Conservation (phyloP, 495 filamentous ascomycete species). For the Penicillium samsonianum region DNA sequence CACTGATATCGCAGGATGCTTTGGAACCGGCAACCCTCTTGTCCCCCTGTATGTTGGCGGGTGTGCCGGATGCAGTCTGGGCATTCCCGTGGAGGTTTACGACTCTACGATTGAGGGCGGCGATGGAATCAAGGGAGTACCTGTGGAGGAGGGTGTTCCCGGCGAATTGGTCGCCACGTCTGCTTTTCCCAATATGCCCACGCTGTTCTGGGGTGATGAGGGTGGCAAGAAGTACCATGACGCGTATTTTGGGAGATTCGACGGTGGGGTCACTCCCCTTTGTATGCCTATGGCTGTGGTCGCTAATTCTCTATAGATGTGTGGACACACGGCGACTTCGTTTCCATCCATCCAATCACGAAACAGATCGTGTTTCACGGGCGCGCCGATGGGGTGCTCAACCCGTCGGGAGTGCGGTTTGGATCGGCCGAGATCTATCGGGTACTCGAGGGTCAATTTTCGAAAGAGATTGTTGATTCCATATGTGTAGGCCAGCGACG, state of each 20-base stretch:
- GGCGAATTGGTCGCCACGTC: conserved; percentile 72
- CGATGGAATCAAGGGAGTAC: conserved; percentile 51
- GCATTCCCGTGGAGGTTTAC: conserved; percentile 66
- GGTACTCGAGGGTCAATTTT: conserved; percentile 68
- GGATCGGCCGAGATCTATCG: conserved; percentile 77
- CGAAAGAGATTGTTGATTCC: conserved; percentile 60
- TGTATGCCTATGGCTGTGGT: neutral
- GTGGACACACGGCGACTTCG: conserved; percentile 83
- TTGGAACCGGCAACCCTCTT: conserved; percentile 69
- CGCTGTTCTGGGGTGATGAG: conserved; percentile 67
- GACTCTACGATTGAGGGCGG: conserved; percentile 56
- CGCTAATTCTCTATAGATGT: conserved; percentile 44
- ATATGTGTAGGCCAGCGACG: conserved; percentile 76
- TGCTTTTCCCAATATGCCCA: conserved; percentile 73
- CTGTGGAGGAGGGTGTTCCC: conserved; percentile 60
- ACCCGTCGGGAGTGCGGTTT: conserved; percentile 76
- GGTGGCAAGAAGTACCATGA: conserved; percentile 60
- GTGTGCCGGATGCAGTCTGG: conserved; percentile 63
- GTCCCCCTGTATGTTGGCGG: conserved; percentile 71
- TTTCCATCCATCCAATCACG: conserved; percentile 67
- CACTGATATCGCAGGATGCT: conserved; percentile 75
- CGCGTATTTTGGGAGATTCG: conserved; percentile 72
- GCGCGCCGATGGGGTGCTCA: conserved; percentile 75
- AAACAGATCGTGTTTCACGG: conserved; percentile 67
- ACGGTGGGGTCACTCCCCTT: conserved; percentile 28